phyloP scores from a whole-genome alignment of 1,284 basidiomycete genomes.

The Microbotryum intermedium region DNA sequence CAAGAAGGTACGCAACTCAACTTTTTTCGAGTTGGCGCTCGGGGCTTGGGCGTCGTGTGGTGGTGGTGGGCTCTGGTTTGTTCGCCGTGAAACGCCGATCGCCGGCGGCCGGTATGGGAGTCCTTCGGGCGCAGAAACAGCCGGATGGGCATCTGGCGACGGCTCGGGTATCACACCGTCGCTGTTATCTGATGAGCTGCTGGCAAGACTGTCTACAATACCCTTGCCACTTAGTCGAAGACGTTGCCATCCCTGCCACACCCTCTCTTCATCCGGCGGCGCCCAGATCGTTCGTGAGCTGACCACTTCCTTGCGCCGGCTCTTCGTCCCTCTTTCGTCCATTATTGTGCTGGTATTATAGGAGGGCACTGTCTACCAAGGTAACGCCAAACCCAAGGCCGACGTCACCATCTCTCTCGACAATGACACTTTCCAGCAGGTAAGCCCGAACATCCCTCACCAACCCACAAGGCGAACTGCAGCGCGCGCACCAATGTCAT shows the following conservation, averaged over 20 bases:
- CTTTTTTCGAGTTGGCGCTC: neutral
- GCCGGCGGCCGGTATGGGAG: too few relatives aligned
- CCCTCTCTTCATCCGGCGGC: too few relatives aligned
- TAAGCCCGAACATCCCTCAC: neutral
- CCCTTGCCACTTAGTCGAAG: too few relatives aligned
- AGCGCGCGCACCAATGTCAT: neutral
- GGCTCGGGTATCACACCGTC: too few relatives aligned
- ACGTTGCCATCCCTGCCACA: too few relatives aligned
- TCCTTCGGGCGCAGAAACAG: too few relatives aligned
- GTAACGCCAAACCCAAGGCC: constrained; percentile 51
- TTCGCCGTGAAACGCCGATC: neutral
- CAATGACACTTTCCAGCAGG: constrained; percentile 34
- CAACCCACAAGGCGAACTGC: neutral
- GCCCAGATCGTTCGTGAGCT: neutral
- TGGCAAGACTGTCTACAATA: neutral
- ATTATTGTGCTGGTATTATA: constrained; percentile 1
- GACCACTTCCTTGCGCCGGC: neutral
- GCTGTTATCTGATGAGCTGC: neutral
- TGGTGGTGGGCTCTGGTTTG: neutral
- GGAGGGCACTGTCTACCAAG: constrained; percentile 68
- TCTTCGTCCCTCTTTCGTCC: neutral
- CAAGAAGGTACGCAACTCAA: constrained; percentile 58
- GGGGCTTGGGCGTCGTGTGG: too few relatives aligned
- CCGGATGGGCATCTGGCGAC: too few relatives aligned
- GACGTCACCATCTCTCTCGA: constrained; percentile 68